Conservation (phyloP, 345 rosid species). For the Aegle marmelos region DNA sequence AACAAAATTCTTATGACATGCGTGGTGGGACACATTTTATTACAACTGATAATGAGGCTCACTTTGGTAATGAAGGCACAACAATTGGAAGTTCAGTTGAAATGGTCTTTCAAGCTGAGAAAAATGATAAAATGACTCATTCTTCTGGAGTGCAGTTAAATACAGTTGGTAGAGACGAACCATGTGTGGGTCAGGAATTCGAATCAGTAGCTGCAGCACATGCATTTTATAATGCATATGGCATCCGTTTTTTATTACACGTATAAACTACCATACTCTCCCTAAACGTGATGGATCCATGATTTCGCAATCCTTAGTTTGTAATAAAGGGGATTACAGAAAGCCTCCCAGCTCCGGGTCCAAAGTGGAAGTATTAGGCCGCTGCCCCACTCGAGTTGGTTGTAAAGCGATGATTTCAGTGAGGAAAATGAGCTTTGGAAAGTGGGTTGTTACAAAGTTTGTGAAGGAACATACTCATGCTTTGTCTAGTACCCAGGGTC, state of each 20-base stretch:
- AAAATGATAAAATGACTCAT: not conserved
- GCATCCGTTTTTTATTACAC: constrained; percentile 18
- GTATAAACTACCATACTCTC: constrained; percentile 12
- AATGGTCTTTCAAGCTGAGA: constrained; percentile 2
- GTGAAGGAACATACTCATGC: constrained; percentile 25
- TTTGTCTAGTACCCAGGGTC: not conserved
- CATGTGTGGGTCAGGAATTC: constrained; percentile 25
- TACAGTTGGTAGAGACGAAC: constrained; percentile 9
- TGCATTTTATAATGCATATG: constrained; percentile 23
- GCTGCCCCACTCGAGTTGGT: constrained; percentile 16
- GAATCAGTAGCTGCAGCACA: constrained; percentile 21
- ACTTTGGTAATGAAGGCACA: not conserved
- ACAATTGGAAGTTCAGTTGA: constrained; percentile 6
- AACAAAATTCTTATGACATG: not conserved
- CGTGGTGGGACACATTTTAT: not conserved
- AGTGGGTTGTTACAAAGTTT: constrained; percentile 21
- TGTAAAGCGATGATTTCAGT: constrained; percentile 26
- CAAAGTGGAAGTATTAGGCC: constrained; percentile 3
- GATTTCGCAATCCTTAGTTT: constrained; percentile 17
- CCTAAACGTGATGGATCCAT: constrained; percentile 17
- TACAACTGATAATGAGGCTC: constrained; percentile 6
- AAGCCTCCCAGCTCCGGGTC: constrained; percentile 6
- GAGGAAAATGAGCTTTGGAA: constrained; percentile 16
- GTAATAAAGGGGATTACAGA: constrained; percentile 26
- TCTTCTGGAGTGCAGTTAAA: constrained; percentile 7